Conservation (phyloP, 768 basidiomycete species). For the Galerina marginata region DNA sequence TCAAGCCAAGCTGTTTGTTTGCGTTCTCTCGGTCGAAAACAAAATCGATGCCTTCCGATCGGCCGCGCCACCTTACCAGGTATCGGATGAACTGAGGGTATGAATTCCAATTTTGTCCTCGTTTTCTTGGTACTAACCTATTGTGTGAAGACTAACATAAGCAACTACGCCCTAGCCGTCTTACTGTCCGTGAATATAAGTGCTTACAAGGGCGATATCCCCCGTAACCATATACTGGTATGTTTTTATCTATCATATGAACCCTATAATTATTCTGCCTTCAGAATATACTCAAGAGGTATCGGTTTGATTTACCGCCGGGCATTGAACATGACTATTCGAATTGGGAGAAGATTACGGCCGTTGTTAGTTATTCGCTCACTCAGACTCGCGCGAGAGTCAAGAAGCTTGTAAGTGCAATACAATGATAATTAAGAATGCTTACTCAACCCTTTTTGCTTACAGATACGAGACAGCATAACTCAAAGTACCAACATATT, state of each 20-base stretch:
- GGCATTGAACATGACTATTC: slow-evolving; percentile 14
- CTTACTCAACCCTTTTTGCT: not conserved
- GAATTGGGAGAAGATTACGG: slow-evolving; percentile 14
- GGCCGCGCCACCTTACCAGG: slow-evolving; percentile 19
- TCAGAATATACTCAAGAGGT: slow-evolving; percentile 11
- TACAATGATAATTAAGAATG: too few species aligned
- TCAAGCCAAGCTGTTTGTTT: slow-evolving; percentile 21
- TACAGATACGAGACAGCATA: slow-evolving; percentile 12
- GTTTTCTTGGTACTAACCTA: not conserved
- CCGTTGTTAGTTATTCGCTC: slow-evolving; percentile 14
- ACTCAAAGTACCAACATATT: slow-evolving; percentile 9
- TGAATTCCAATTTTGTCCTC: not conserved
- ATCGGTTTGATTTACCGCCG: slow-evolving; percentile 12
- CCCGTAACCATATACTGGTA: slow-evolving; percentile 21
- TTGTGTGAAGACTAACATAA: slow-evolving; percentile 20
- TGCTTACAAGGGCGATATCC: slow-evolving; percentile 21
- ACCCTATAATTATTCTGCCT: not conserved
- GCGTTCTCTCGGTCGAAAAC: slow-evolving; percentile 15
- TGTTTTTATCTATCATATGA: not conserved
- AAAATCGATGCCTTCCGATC: slow-evolving; percentile 20
- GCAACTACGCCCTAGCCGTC: slow-evolving; percentile 21
- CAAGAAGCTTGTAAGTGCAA: not conserved
- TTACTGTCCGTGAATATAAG: slow-evolving; percentile 21
- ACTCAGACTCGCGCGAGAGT: slow-evolving; percentile 14
- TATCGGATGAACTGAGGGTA: slow-evolving; percentile 21